Evolutionary conservation across 495 filamentous ascomycete genomes (phyloP).

Genomic region (Penicillium silybi): DNA sequence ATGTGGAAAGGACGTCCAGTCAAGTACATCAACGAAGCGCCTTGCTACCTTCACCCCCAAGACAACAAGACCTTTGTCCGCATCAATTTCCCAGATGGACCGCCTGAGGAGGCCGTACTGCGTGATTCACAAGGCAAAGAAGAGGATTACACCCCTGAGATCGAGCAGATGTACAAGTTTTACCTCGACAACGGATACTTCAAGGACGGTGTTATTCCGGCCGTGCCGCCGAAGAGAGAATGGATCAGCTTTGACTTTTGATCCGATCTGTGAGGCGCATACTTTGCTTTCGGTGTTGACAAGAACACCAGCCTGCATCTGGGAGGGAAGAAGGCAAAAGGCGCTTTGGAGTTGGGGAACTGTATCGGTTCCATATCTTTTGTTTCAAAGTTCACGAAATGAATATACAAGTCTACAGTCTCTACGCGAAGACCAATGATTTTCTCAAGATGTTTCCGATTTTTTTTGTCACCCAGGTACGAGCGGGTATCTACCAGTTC

Average conservation of each 20-base stretch:
- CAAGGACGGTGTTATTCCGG: slow-evolving; percentile 59
- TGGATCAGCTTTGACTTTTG: slow-evolving; percentile 70
- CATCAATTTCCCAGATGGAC: slow-evolving; percentile 68
- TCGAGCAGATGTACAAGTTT: slow-evolving; percentile 54
- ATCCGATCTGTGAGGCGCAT: background rate
- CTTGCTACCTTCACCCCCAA: slow-evolving; percentile 47
- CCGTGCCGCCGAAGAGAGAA: slow-evolving; percentile 68
- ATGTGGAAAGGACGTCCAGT: slow-evolving; percentile 56
- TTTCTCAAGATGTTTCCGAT: slow-evolving; percentile 32
- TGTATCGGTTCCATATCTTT: background rate
- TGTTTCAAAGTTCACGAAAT: background rate
- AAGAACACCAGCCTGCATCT: background rate
- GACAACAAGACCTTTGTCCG: slow-evolving; percentile 48
- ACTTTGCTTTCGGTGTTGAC: background rate
- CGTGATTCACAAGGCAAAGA: slow-evolving; percentile 36
- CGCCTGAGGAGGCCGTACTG: slow-evolving; percentile 49
- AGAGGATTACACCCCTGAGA: slow-evolving; percentile 43
- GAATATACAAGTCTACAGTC: background rate
- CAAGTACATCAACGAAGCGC: slow-evolving; percentile 45
- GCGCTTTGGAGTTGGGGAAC: background rate
- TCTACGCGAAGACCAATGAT: background rate
- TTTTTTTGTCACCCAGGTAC: slow-evolving; percentile 38
- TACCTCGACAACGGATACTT: slow-evolving; percentile 61
- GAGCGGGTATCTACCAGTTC: slow-evolving; percentile 32
- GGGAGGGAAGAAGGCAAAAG: background rate